phyloP scores from a whole-genome alignment of 148 eudicot species.

The Camellia sinensis region DNA sequence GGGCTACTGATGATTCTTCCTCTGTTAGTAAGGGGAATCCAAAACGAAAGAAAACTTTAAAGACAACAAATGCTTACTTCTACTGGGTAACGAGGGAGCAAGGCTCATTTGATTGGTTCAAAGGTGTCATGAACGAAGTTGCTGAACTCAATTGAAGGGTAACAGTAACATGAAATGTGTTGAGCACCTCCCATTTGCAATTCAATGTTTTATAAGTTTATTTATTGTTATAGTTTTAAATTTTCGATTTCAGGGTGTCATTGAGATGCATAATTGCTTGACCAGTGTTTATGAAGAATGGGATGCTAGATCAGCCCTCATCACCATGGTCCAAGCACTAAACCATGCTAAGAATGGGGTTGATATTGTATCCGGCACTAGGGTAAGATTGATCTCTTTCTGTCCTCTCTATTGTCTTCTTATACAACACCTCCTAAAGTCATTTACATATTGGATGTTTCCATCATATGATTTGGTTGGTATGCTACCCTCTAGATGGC shows the following conservation, averaged over 20 bases:
- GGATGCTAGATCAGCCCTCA: slow-evolving; percentile 94
- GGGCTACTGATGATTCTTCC: slow-evolving; percentile 23
- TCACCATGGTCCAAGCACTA: slow-evolving; percentile 97
- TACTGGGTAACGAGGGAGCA: slow-evolving; percentile 97
- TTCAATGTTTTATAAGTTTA: not conserved
- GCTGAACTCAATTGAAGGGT: slow-evolving; percentile 92
- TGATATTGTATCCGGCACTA: slow-evolving; percentile 90
- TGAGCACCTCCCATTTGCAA: not conserved
- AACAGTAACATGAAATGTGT: slow-evolving; percentile 8
- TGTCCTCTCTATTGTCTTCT: not conserved
- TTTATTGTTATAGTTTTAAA: not conserved
- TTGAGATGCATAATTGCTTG: slow-evolving; percentile 96
- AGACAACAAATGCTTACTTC: slow-evolving; percentile 90
- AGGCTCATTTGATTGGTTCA: slow-evolving; percentile 99
- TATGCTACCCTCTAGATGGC: no score
- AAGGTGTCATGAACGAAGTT: slow-evolving; percentile 96
- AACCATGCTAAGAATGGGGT: slow-evolving; percentile 97
- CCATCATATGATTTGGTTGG: no score
- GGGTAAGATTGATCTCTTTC: slow-evolving; percentile 42
- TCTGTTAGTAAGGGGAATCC: slow-evolving; percentile 31
- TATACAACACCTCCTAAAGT: no score
- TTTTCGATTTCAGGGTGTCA: slow-evolving; percentile 60
- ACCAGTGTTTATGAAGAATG: slow-evolving; percentile 98
- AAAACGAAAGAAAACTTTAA: slow-evolving; percentile 56
- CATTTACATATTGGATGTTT: no score